Base-by-base conservation (phyloP, 495 filamentous ascomycete genomes). In the Ramalina intermedia region DNA sequence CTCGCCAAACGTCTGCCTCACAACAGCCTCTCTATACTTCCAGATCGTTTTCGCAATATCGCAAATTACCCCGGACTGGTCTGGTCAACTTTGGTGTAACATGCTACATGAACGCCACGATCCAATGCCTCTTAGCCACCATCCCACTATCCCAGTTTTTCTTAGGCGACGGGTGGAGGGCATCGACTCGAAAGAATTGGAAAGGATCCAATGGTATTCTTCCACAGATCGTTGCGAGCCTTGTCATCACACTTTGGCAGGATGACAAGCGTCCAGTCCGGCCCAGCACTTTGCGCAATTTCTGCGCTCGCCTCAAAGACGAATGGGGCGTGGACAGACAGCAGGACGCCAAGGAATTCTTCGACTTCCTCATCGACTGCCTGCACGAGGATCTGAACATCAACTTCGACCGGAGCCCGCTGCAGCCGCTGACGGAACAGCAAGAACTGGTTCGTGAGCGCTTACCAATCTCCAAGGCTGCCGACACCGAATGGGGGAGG, bases 61-160 rank as follows among this genome's bases (percentile, higher is more conserved):
- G 72, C 16, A 73, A 78, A 52, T 67, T 82, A 54, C 73, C 75
- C 1, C 70, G 71, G 11, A 90, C 85, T 4, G 93, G 91, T 1
- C 71, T 96, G 7, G 61, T 76, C 37, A 96, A 94, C 56, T 80
- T 84, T 21, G 79, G 82, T 9, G 80, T 82, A 11, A 85, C 79
- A 6, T 99, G 91, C 63, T 99, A 91, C 60, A 87, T 89, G 75
- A 95, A 96, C 66, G 77, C 84, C 13, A 81, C 80, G 4, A 64
- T 99, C 13, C 91, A 99, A 61, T 83, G 80, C 50, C 65, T 96
- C 47, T 81, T 83, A 50, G 82, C 81, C 3, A 91, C 86, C 1
- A 67, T 77, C 18, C 76, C 78, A 18, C 71, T 99, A 49, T 73
- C 78, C 26, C 68, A 76, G 26, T 82, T 86, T 48, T 80, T 96